Conservation (phyloP, 768 basidiomycete genomes). For the Phylloporus sp. region DNA sequence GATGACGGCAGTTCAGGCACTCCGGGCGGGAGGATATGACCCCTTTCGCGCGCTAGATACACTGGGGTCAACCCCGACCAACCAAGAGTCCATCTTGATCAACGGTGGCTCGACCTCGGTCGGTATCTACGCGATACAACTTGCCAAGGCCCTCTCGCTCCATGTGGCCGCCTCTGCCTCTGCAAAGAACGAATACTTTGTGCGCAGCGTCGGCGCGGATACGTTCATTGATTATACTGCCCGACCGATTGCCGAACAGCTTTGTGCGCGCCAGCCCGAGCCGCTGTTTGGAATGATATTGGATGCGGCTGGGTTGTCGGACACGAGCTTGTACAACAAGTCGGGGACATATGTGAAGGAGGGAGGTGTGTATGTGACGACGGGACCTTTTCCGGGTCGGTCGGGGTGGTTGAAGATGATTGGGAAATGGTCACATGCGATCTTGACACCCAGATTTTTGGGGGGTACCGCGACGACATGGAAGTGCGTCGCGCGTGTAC, state of each 20-base stretch:
- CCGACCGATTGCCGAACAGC: conserved; percentile 43
- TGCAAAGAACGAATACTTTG: conserved; percentile 52
- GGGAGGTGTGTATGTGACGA: conserved; percentile 50
- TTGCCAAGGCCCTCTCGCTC: conserved; percentile 64
- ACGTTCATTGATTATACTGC: conserved; percentile 65
- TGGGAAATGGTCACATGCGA: background rate
- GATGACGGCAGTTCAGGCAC: conserved; percentile 55
- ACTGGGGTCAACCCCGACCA: background rate
- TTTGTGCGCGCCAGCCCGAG: conserved; percentile 42
- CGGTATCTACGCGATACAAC: conserved; percentile 67
- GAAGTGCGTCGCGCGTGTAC: conserved; percentile 34
- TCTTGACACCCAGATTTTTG: conserved; percentile 42
- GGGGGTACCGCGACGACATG: conserved; percentile 50
- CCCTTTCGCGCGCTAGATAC: conserved; percentile 28
- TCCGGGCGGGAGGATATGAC: conserved; percentile 46
- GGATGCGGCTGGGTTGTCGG: conserved; percentile 52
- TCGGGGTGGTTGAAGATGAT: conserved; percentile 15
- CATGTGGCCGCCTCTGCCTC: conserved; percentile 59
- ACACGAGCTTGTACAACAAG: conserved; percentile 46
- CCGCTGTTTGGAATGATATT: conserved; percentile 56
- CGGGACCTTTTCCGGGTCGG: conserved; percentile 42
- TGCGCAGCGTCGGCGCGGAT: conserved; percentile 61
- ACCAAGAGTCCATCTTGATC: conserved; percentile 55
- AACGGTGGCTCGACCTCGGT: conserved; percentile 70
- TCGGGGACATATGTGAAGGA: conserved; percentile 51